A percentile compares a stretch with the other conserved stretches of the same genome.
Evolutionary conservation across 2,329 filamentous ascomycete species (phyloP).

Genomic region (Monosporascus sp.): DNA sequence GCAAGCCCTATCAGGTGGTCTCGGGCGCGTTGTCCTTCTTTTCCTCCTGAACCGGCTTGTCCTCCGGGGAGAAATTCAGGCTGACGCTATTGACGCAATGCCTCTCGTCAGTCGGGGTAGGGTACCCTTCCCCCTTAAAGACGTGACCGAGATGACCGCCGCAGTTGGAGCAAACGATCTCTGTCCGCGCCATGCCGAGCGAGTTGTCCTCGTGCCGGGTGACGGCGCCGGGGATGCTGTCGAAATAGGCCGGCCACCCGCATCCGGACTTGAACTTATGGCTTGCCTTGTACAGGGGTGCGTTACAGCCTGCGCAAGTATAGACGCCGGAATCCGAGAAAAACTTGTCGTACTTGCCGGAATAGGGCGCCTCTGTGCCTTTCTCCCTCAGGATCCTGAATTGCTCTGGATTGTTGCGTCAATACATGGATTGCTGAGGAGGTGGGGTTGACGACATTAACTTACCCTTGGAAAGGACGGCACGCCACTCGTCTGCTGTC

Average conservation of each 20-base stretch:
- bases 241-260: slow-evolving; percentile 97
- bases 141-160: slow-evolving; percentile 89
- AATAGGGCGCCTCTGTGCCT: slow-evolving; percentile 78
- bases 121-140: slow-evolving; percentile 82
- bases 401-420: slow-evolving; percentile 62
- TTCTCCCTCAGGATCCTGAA: slow-evolving; percentile 90
- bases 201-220: slow-evolving; percentile 71
- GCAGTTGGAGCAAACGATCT: slow-evolving; percentile 93
- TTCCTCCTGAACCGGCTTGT: slow-evolving; percentile 42
- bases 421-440: slow-evolving; percentile 2
- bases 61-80: slow-evolving; percentile 70
- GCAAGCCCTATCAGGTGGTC: no score
- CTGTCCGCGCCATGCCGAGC: slow-evolving; percentile 78
- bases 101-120: slow-evolving; percentile 86
- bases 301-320: slow-evolving; percentile 77
- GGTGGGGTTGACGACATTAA: not conserved
- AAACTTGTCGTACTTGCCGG: slow-evolving; percentile 86
- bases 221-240: slow-evolving; percentile 87
- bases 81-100: slow-evolving; percentile 96
- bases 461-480: slow-evolving; percentile 62
- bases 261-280: slow-evolving; percentile 97
- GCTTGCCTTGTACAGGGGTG: slow-evolving; percentile 84
- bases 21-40: slow-evolving; percentile 27
- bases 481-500: slow-evolving; percentile 79
- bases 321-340: slow-evolving; percentile 72